Conservation (phyloP, 2,329 filamentous ascomycete species). For the Colletotrichum limetticola region DNA sequence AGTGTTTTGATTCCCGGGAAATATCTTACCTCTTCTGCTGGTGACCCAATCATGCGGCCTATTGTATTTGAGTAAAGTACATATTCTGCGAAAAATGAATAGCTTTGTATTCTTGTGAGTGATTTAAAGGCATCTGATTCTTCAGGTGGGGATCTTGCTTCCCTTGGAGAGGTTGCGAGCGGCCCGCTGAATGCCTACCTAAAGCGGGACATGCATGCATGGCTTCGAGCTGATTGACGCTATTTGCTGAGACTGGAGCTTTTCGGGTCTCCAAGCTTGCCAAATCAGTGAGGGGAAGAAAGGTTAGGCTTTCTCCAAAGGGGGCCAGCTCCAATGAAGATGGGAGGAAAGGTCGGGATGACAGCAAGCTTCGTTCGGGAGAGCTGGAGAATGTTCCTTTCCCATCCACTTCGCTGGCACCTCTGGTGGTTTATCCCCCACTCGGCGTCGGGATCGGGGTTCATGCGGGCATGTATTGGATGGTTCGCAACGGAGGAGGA, state of each 20-base stretch:
- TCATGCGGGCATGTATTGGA: neutral
- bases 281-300: neutral
- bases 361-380: neutral
- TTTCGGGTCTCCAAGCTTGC: neutral
- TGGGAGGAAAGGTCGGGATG: neutral
- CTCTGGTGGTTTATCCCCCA: too few relatives aligned
- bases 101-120: neutral
- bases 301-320: too few relatives aligned
- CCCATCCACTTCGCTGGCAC: neutral
- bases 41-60: neutral
- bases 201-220: neutral
- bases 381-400: neutral
- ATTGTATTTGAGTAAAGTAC: neutral
- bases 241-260: too few relatives aligned
- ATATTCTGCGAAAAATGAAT: neutral
- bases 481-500: neutral
- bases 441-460: neutral
- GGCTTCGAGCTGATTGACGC: too few relatives aligned
- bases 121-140: neutral
- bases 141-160: neutral
- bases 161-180: neutral
- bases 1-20: constrained; percentile 25
- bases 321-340: neutral
- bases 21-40: neutral
- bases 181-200: neutral